These are phyloP conservation scores for Cryptococcus sp. DNA, from an alignment of 1,284 basidiomycete genomes.

Conservation along the genomic window DNA sequence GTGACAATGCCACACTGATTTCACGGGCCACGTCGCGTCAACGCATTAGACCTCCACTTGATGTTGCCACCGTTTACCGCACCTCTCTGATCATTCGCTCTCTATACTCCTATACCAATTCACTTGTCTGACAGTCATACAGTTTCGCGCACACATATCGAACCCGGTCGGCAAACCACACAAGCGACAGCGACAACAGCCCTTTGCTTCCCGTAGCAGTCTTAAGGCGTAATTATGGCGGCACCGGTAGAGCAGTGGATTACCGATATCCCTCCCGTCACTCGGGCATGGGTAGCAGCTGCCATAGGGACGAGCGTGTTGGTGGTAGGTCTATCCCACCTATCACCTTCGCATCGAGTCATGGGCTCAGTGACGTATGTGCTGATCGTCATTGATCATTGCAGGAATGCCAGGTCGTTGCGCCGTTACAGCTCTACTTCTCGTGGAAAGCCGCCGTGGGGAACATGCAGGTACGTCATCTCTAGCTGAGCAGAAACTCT, in stretches of 20 bases:
- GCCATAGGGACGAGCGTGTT: constrained; percentile 77
- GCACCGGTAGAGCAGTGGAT: constrained; percentile 60
- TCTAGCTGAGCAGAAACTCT: neutral
- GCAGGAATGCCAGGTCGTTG: constrained; percentile 88
- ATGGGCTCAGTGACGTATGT: neutral
- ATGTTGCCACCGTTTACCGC: no score
- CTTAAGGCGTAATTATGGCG: constrained; percentile 26
- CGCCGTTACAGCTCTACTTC: constrained; percentile 87
- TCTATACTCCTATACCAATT: no score
- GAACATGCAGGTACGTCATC: constrained; percentile 68
- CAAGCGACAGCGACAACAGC: no score
- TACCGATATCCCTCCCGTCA: constrained; percentile 83
- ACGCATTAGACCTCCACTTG: no score
- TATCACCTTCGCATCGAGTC: neutral
- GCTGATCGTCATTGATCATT: neutral
- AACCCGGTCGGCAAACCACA: no score
- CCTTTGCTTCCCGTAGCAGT: no score
- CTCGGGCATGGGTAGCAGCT: constrained; percentile 74
- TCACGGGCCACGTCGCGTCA: no score
- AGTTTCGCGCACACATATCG: no score
- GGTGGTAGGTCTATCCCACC: constrained; percentile 63
- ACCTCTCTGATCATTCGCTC: no score
- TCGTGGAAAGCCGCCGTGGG: constrained; percentile 79
- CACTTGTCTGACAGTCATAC: no score
- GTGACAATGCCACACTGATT: no score